phyloP scores from a whole-genome alignment of 2,329 filamentous ascomycete species.

The Pseudogymnoascus sp. region DNA sequence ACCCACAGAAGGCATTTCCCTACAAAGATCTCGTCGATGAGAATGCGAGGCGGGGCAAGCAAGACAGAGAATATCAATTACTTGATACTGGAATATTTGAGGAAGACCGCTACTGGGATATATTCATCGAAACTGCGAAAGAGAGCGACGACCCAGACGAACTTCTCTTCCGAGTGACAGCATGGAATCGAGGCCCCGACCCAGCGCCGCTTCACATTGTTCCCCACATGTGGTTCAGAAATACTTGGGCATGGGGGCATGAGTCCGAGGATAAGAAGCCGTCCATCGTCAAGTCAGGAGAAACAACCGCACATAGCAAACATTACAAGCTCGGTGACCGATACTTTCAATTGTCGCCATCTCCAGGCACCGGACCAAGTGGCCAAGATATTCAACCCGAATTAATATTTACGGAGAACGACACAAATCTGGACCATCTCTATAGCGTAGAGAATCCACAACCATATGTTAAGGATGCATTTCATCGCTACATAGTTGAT shows the following conservation, averaged over 20 bases:
- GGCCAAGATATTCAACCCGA: slow-evolving; percentile 78
- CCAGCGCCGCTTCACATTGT: slow-evolving; percentile 86
- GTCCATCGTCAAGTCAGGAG: slow-evolving; percentile 56
- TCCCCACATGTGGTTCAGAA: slow-evolving; percentile 93
- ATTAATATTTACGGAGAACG: slow-evolving; percentile 89
- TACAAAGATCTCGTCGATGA: slow-evolving; percentile 82
- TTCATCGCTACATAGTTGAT: slow-evolving; percentile 80
- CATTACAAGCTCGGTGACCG: slow-evolving; percentile 75
- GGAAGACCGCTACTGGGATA: slow-evolving; percentile 90
- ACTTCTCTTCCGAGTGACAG: slow-evolving; percentile 85
- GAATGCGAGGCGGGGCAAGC: slow-evolving; percentile 66
- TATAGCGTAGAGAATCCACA: slow-evolving; percentile 72
- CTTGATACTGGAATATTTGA: slow-evolving; percentile 83
- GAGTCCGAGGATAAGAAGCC: slow-evolving; percentile 71
- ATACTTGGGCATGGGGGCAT: slow-evolving; percentile 92
- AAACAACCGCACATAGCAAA: slow-evolving; percentile 63
- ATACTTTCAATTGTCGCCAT: slow-evolving; percentile 79
- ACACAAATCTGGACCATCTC: slow-evolving; percentile 73
- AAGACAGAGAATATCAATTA: slow-evolving; percentile 84
- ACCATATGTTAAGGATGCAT: slow-evolving; percentile 88
- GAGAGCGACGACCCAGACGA: slow-evolving; percentile 87
- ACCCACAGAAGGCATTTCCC: slow-evolving; percentile 83
- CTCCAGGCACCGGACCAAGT: slow-evolving; percentile 70
- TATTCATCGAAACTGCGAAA: slow-evolving; percentile 93
- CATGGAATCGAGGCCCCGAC: slow-evolving; percentile 89